These are phyloP conservation scores for Ceratocystis ficicola DNA, from an alignment of 2,329 filamentous ascomycete genomes.

Conservation along the genomic window DNA sequence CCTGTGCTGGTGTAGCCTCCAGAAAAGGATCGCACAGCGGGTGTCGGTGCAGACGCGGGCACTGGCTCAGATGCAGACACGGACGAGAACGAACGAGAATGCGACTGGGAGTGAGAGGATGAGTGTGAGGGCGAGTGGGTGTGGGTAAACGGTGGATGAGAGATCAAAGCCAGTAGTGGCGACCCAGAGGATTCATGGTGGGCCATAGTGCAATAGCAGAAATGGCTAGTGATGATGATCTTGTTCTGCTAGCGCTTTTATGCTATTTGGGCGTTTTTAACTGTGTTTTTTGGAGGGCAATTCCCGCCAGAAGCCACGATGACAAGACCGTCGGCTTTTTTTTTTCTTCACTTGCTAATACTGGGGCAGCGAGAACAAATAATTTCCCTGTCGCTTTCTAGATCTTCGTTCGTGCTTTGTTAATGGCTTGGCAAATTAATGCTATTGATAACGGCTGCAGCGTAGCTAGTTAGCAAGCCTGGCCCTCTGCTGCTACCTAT, in stretches of 20 bases:
- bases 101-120: not conserved
- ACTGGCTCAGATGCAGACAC: not conserved
- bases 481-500: not conserved
- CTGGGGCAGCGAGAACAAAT: not conserved
- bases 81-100: not conserved
- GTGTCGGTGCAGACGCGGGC: not conserved
- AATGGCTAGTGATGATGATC: not conserved
- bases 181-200: constrained; percentile 17
- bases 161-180: constrained; percentile 23
- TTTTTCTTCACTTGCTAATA: not conserved
- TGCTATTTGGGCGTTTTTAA: not conserved
- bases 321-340: not conserved
- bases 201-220: not conserved
- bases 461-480: not conserved
- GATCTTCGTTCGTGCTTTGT: not conserved
- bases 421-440: not conserved
- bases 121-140: constrained; percentile 23
- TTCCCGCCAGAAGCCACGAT: too few relatives aligned
- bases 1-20: constrained; percentile 5
- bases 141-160: constrained; percentile 33
- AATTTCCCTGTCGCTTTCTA: too few relatives aligned
- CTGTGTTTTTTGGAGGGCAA: too few relatives aligned
- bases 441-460: not conserved
- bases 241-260: not conserved
- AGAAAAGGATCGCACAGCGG: constrained; percentile 7